Evolutionary conservation across 768 basidiomycete genomes (phyloP), one percentile per base, ranked within the genome.

Genomic region (Xerocomellus intermedius): DNA sequence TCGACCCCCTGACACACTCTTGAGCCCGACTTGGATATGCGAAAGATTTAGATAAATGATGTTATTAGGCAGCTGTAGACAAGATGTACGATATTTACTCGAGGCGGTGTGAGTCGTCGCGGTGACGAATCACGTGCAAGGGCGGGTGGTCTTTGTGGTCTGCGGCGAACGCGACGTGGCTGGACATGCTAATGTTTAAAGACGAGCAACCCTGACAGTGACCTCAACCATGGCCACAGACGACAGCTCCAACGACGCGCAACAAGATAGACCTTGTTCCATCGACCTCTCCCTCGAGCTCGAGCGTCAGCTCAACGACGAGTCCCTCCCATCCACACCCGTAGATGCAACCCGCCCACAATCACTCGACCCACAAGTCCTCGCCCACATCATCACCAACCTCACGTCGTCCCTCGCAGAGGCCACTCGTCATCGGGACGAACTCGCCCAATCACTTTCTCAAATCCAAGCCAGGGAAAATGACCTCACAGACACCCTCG

Each of bases 231-330:
- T 75, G 73, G 57, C 74, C 55, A 59, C 64, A 49, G 63, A 72
- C 62, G 55, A 64, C 42, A 44, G 38, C 24, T 51, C 52, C 16
- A 55, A 56, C 49, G 55, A 63, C 36, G 44, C 53, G 21, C 60
- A 62, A n/a, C 60, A 62, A n/a, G 54, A 59, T 6, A 48, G 68
- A 46, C 74, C 74, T 2, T 72, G 63, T 45, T 89, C 88, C 30
- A 89, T 91, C 66, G 90, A 93, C 72, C 81, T 89, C 56, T 82
- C 82, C 45, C 80, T 93, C 57, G 89, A 89, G 62, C 82, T 93
- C 58, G 91, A 93, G 67, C 83, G 80, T 48, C 82, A 90, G 71
- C 80, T 93, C 38, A 78, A 84, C 42, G 77, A 79, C 65, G 88
- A 89, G 47, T 82, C 82, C 5, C 77, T 74, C 5, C 75, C 81